Evolutionary conservation across 1,139 yeast genomes (phyloP), one percentile per base, ranked within the genome.

Genomic region (Chernovozyma sophiae-reginae): DNA sequence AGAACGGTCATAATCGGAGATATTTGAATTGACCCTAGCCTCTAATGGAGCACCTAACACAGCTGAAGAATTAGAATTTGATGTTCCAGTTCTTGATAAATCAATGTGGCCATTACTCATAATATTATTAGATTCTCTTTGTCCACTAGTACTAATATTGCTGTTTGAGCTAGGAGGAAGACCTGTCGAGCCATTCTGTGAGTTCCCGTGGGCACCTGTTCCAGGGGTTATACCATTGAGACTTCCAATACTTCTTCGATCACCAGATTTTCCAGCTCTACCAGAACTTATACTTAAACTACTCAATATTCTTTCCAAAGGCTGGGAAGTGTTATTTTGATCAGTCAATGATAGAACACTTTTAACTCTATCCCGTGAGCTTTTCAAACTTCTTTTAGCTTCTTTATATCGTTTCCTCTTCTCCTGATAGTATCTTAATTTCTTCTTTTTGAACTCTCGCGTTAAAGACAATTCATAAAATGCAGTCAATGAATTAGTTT

Each of bases 401-500:
- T 65, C 68, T 36, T 52, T 49, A 39, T 62, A 61, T 41, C 75
- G 65, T 42, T 60, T 58, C 47, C 71, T 67, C 49, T 64, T 68
- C 29, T 63, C 64, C 19, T 52, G 54, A 35, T 59, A 45, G 36
- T 65, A 60, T 29, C 53, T 53, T 37, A 52, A 52, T 45, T 62
- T 65, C 53, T 68, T 69, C 39, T 59, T 60, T 15, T 56, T 45
- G 35, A 62, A 64, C 45, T 84, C 94, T 36, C 74, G 70, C 28
- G 86, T 90, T 15, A 86, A 62, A 12, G 83, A 61, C 12, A 92
- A 65, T 32, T 81, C 83, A 84, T 95, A 92, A 42, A 86, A 70
- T 0, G 96, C 97, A n/a, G 90, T 81, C 18, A 86, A 61, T 0
- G 89, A 69, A 54, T 86, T 95, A 62, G 89, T 81, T 40, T 80